phyloP scores from a whole-genome alignment of 768 basidiomycete species.

The Suillus fuscotomentosus region DNA sequence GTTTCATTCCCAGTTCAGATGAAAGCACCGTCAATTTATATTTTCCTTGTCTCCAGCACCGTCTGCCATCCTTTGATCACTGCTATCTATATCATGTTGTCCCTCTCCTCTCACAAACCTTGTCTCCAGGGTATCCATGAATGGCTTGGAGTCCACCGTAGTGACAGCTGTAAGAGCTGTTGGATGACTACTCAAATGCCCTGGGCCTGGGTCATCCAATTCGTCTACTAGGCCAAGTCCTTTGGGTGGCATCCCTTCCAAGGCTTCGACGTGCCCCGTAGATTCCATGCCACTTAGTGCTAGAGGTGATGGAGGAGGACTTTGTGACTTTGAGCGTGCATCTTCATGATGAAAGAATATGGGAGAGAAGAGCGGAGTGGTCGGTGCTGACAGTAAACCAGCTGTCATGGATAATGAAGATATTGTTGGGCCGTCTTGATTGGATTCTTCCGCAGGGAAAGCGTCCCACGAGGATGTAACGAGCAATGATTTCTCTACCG shows the following conservation, averaged over 20 bases:
- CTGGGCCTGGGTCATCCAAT: conserved; percentile 80
- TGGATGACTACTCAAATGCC: conserved; percentile 81
- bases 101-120: conserved; percentile 57
- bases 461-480: conserved; percentile 80
- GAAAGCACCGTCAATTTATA: conserved; percentile 38
- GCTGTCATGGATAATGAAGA: conserved; percentile 41
- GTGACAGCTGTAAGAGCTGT: conserved; percentile 69
- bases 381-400: conserved; percentile 54
- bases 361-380: conserved; percentile 83
- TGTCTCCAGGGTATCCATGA: conserved; percentile 54
- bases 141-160: conserved; percentile 43
- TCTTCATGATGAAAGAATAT: conserved; percentile 87
- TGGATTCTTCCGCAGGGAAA: conserved; percentile 50
- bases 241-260: conserved; percentile 38
- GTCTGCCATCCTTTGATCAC: conserved; percentile 39
- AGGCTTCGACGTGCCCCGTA: conserved; percentile 32
- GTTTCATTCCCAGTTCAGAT: conserved; percentile 1
- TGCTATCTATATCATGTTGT: conserved; percentile 28
- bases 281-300: conserved; percentile 41
- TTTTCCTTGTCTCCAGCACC: conserved; percentile 52
- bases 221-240: conserved; percentile 81
- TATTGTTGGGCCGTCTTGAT: conserved; percentile 26
- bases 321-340: conserved; percentile 75
- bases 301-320: conserved; percentile 76
- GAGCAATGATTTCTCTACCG: conserved; percentile 76